Evolutionary conservation across 1,284 basidiomycete species (phyloP), one percentile per base, ranked within the genome.

Genomic region (Pisolithus thermaeus): DNA sequence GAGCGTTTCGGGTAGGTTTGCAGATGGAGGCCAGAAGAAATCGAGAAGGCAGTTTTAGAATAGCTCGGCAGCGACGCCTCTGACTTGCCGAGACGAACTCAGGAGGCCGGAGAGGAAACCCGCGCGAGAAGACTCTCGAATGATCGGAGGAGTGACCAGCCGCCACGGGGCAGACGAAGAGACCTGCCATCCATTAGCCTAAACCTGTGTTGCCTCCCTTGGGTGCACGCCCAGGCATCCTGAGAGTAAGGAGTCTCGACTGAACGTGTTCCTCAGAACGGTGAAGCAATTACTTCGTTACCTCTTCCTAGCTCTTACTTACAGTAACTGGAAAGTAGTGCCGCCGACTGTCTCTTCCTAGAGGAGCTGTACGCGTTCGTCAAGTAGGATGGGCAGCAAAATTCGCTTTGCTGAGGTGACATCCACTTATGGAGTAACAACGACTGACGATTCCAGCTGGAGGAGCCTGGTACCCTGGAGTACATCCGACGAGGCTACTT

Each of bases 401-500:
- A 61, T 81, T n/a, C 78, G 79, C n/a, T 81, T 81, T 52, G 77
- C 79, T 23, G 76, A 80, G 7, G 61, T 80, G 11, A 75, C 72
- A 1, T 71, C 77, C 0, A 61, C 54, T 45, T 25, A 23, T 44
- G 6, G 36, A 45, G 23, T 20, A 23, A 23, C 32, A 7, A 11
- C 18, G 22, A 47, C 53, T 18, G 28, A 37, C 11, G 46, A 51
- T 9, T 50, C 56, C 12, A 71, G 28, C 73, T 74, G 4, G 84
- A 87, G 52, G 83, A 87, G 61, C n/a, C n/a, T n/a, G 89, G 87
- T 4, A 84, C 85, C 0, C 83, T 90, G 5, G 89, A 92, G 63
- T 79, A 87, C 57, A 94, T 96, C 58, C 85, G 90, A 43, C 76
- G 77, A 32, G 83, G 83, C 35, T 97, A 86, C 73, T 97, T 97